Evolutionary conservation across 768 basidiomycete species (phyloP).

Genomic region (Lactarius vividus): DNA sequence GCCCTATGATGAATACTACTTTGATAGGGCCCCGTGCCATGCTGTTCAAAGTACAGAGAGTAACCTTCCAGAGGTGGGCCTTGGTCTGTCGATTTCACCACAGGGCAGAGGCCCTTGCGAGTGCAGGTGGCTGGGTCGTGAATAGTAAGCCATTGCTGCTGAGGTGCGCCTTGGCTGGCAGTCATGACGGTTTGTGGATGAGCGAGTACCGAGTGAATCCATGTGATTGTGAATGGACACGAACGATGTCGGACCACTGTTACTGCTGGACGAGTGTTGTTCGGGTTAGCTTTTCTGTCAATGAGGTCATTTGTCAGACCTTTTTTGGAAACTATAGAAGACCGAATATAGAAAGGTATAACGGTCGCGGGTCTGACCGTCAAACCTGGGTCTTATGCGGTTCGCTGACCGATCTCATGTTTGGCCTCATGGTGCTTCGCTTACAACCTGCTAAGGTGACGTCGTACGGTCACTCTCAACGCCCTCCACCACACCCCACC

Average conservation of each 20-base stretch:
- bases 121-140: slow-evolving; percentile 62
- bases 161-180: background rate
- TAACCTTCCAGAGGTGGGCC: slow-evolving; percentile 55
- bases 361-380: no score
- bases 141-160: slow-evolving; percentile 39
- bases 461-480: no score
- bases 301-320: no score
- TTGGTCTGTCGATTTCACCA: slow-evolving; percentile 48
- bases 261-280: no score
- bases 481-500: no score
- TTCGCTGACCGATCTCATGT: no score
- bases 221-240: background rate
- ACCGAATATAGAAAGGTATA: no score
- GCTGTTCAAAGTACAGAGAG: slow-evolving; percentile 77
- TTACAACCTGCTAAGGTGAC: no score
- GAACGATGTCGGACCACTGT: no score
- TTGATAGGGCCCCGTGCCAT: slow-evolving; percentile 61
- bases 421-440: no score
- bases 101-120: slow-evolving; percentile 74
- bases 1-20: slow-evolving; percentile 78
- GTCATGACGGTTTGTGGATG: background rate
- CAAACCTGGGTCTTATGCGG: no score
- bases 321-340: no score
- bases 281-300: slow-evolving; percentile 27
- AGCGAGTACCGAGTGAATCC: background rate